phyloP scores from a whole-genome alignment of 2,329 filamentous ascomycete species.

The Xylariales sp. region DNA sequence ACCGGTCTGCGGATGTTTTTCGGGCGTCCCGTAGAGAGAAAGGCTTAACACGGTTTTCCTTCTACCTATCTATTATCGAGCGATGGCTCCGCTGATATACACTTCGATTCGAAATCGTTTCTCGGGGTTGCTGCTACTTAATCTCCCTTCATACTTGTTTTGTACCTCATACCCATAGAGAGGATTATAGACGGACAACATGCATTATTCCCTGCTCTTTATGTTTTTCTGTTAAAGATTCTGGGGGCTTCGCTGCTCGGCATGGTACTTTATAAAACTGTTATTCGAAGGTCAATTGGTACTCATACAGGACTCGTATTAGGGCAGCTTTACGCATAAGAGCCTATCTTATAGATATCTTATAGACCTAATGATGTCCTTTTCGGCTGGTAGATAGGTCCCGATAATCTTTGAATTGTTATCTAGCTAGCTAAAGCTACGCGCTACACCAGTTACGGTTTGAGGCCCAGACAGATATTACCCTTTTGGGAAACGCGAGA shows the following conservation, averaged over 20 bases:
- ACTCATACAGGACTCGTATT: neutral
- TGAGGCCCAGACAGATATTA: conserved; percentile 9
- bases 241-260: neutral
- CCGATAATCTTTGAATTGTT: neutral
- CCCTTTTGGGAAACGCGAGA: conserved; percentile 20
- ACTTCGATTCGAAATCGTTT: neutral
- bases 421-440: neutral
- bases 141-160: neutral
- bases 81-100: neutral
- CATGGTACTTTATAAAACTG: neutral
- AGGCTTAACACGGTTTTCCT: conserved; percentile 11
- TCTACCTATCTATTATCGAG: neutral
- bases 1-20: conserved; percentile 46
- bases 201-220: neutral
- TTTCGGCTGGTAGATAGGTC: no score
- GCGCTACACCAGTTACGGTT: neutral
- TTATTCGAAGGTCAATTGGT: neutral
- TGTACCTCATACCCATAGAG: conserved; percentile 14
- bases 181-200: conserved; percentile 5
- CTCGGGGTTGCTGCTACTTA: neutral
- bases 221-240: neutral
- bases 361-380: neutral
- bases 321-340: neutral
- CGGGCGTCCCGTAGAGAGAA: conserved; percentile 11
- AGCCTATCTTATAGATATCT: neutral